These are phyloP conservation scores for Cytidiella melzeri DNA, from an alignment of 768 basidiomycete genomes.

Conservation along the genomic window DNA sequence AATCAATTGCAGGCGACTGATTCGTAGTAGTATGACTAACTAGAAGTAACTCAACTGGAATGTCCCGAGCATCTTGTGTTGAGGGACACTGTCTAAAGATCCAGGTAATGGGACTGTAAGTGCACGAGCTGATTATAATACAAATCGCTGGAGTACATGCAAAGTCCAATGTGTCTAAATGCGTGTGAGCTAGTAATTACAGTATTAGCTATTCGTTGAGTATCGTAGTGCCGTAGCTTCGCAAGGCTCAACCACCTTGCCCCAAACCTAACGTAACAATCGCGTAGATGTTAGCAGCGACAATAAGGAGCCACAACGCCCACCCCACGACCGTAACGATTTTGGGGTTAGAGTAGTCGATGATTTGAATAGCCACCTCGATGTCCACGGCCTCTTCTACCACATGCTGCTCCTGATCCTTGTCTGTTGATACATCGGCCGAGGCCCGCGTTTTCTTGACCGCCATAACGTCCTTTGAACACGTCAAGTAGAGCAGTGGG, in stretches of 20 bases:
- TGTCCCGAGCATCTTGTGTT: no score
- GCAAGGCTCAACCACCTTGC: constrained; percentile 8
- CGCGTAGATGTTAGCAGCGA: constrained; percentile 73
- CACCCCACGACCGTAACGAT: constrained; percentile 42
- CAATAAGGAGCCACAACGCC: constrained; percentile 59
- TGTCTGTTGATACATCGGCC: not conserved
- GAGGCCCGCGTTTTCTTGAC: constrained; percentile 31
- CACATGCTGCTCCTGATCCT: not conserved
- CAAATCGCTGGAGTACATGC: no score
- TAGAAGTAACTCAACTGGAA: no score
- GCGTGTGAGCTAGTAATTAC: no score
- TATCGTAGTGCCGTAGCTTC: no score
- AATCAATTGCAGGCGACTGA: no score
- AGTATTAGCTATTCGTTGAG: no score
- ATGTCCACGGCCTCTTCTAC: not conserved
- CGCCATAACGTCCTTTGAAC: constrained; percentile 63
- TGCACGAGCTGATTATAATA: not conserved
- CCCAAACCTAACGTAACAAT: constrained; percentile 53
- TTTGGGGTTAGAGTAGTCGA: constrained; percentile 63
- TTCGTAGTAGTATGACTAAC: no score
- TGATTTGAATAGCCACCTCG: constrained; percentile 26
- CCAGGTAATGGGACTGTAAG: not conserved
- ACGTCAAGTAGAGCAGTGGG: constrained; percentile 71
- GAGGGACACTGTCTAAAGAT: no score
- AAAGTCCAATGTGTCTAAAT: not conserved